Base-by-base conservation (phyloP, 345 rosid species). In the Eucalyptus polybractea region DNA sequence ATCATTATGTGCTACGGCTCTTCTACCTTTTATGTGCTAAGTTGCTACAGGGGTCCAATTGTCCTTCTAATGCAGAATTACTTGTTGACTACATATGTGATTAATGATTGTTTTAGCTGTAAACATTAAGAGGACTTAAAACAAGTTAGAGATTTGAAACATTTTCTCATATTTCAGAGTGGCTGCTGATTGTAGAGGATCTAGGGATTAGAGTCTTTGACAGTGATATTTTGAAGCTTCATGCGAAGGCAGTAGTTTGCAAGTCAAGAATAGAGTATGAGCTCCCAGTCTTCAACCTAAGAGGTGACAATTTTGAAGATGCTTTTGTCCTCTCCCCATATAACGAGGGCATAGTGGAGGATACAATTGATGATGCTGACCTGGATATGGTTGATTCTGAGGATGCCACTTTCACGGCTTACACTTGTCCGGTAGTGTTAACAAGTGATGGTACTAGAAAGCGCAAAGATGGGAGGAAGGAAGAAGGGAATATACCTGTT, bases 171-270 rank as follows among this genome's bases (percentile, higher is more conserved):
- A 37, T 76, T 93, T 86, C 94, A 96, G 98, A 92, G 91, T 97
- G 97, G 95, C 93, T 97, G 83, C 89, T 93, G 87, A 90, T 89
- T 31, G 90, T 93, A 54, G 99, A 96, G 86, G 96, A 91, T 89
- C 93, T 92, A 91, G 98, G 99, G 54, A 85, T 92, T 87, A 89
- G 31, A 90, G 93, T 95, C 60, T 97, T 97, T 87, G 94, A 93
- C 86, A 87, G 92, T 81, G 92, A 91, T 90, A 81, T 92, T 86
- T 91, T 92, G 91, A 94, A 90, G 89, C 92, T 90, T 87, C 91
- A 93, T 88, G 97, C 96, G 83, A 94, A 89, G 92, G 89, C 92
- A 31, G 90, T 94, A 53, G 90, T 93, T 87, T 90, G 90, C 83
- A 89, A 90, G 90, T 91, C 96, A 85, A 93, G 92, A 86, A 88